phyloP scores from a whole-genome alignment of 2,329 filamentous ascomycete species.

The Zalaria sp. region DNA sequence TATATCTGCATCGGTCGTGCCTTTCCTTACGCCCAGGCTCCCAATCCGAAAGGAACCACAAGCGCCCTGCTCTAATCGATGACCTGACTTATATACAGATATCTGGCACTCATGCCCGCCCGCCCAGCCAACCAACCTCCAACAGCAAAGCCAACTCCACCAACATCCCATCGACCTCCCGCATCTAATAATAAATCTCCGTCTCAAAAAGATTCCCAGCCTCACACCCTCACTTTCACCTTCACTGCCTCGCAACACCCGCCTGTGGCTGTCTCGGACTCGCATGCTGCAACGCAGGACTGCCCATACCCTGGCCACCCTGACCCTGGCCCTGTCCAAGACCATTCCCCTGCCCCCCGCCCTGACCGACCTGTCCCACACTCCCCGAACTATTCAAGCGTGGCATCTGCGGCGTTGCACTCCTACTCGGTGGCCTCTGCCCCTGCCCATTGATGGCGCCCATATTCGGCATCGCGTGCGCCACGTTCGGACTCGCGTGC shows the following conservation, averaged over 20 bases:
- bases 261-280: conserved; percentile 18
- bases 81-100: too few relatives aligned
- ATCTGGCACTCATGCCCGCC: too few relatives aligned
- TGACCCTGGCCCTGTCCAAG: conserved; percentile 12
- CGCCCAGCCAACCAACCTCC: too few relatives aligned
- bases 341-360: conserved; percentile 9
- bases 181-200: too few relatives aligned
- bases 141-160: too few relatives aligned
- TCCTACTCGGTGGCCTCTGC: conserved; percentile 13
- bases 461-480: conserved; percentile 16
- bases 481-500: conserved; percentile 1
- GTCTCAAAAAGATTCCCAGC: not conserved
- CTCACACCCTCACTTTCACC: not conserved
- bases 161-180: too few relatives aligned
- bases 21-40: too few relatives aligned
- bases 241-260: conserved; percentile 11
- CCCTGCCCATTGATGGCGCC: conserved; percentile 1
- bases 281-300: conserved; percentile 12
- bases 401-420: conserved; percentile 18
- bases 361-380: not conserved
- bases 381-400: conserved; percentile 14
- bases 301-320: conserved; percentile 12
- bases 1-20: too few relatives aligned
- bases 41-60: too few relatives aligned
- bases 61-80: too few relatives aligned